Conservation (phyloP, 164 flowering plant species). For the Aristolochia californica region DNA sequence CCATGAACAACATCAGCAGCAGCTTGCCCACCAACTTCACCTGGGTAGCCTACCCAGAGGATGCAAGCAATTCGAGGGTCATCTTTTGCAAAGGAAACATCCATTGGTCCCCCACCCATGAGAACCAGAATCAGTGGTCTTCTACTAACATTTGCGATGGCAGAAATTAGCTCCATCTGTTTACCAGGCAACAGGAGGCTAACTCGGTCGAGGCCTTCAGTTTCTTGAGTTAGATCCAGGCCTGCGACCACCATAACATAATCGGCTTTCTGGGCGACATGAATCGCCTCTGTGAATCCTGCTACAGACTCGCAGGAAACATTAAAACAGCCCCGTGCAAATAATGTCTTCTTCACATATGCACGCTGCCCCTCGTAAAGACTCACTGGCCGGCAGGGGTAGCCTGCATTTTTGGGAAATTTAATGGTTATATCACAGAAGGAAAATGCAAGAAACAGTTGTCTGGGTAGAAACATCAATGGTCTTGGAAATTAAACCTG, state of each 20-base stretch:
- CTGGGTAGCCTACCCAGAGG: constrained; percentile 93
- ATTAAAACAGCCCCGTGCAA: constrained; percentile 60
- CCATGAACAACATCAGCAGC: constrained; percentile 79
- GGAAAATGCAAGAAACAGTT: no score
- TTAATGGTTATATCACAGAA: no score
- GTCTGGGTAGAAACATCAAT: no score
- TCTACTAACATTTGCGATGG: constrained; percentile 46
- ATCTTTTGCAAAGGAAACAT: constrained; percentile 58
- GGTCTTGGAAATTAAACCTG: constrained; percentile 37
- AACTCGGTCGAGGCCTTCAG: constrained; percentile 72
- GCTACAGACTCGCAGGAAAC: constrained; percentile 42
- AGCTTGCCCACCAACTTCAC: constrained; percentile 82
- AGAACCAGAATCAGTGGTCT: constrained; percentile 67
- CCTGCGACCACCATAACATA: constrained; percentile 62
- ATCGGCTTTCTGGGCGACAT: constrained; percentile 49
- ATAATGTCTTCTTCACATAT: constrained; percentile 24
- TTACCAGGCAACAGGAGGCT: constrained; percentile 82
- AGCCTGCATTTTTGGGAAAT: constrained; percentile 26
- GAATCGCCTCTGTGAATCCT: constrained; percentile 50
- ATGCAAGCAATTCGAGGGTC: constrained; percentile 62
- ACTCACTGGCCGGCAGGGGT: constrained; percentile 60
- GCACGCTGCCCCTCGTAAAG: constrained; percentile 36
- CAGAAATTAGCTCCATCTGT: constrained; percentile 60
- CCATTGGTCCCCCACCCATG: constrained; percentile 88
- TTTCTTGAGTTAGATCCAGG: constrained; percentile 72